These are phyloP conservation scores for Candida verbasci DNA, from an alignment of 805 yeast genomes.

Conservation along the genomic window DNA sequence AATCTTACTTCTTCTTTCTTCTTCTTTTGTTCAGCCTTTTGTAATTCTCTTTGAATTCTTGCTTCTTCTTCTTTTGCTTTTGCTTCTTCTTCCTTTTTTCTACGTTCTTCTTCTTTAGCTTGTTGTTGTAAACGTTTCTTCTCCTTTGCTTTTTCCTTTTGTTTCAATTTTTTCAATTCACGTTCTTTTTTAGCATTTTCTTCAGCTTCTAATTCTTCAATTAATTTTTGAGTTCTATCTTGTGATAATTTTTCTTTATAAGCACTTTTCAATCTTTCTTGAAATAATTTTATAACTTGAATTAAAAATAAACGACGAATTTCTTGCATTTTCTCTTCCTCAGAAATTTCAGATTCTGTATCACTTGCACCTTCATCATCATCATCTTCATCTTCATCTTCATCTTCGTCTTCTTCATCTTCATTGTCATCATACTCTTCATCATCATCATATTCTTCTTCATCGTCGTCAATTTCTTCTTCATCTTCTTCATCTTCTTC, in stretches of 20 bases:
- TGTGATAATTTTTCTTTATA: conserved; percentile 79
- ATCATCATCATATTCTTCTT: conserved; percentile 23
- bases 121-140: conserved; percentile 59
- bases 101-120: conserved; percentile 60
- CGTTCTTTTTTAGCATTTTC: conserved; percentile 59
- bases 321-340: conserved; percentile 67
- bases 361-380: conserved; percentile 38
- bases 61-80: conserved; percentile 30
- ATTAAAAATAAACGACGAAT: conserved; percentile 76
- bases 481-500: too few relatives aligned
- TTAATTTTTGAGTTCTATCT: conserved; percentile 57
- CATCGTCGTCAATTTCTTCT: conserved; percentile 28
- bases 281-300: conserved; percentile 74
- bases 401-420: conserved; percentile 33
- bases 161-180: conserved; percentile 60
- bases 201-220: conserved; percentile 69
- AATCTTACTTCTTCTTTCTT: conserved; percentile 34
- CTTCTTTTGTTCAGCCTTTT: conserved; percentile 34
- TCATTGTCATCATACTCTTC: conserved; percentile 23
- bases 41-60: conserved; percentile 27
- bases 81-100: conserved; percentile 51
- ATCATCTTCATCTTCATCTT: conserved; percentile 37
- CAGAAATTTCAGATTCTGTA: conserved; percentile 35
- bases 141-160: conserved; percentile 67
- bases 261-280: conserved; percentile 67